Evolutionary conservation across 1,139 yeast genomes (phyloP).

Genomic region (Eremothecium gossypii): DNA sequence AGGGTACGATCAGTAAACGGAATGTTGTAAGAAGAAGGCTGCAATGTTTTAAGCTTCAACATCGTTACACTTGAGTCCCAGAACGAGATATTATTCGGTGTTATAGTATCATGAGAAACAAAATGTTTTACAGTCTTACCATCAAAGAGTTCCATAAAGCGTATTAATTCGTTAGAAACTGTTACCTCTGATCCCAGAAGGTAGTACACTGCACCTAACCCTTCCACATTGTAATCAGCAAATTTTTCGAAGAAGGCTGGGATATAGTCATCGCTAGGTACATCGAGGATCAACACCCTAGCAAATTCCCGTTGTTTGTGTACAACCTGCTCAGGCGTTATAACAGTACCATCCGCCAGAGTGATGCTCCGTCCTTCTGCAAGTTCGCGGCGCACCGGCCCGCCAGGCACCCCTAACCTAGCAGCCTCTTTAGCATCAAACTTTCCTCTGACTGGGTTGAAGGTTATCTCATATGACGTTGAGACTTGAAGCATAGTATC

Average conservation of each 20-base stretch:
- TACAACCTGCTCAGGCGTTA: constrained; percentile 66
- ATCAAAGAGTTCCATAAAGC: constrained; percentile 40
- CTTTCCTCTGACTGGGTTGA: constrained; percentile 67
- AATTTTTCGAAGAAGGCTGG: constrained; percentile 18
- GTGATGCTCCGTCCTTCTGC: constrained; percentile 53
- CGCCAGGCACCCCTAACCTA: constrained; percentile 60
- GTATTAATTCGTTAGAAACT: constrained; percentile 33
- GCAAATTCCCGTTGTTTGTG: constrained; percentile 51
- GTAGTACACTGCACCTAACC: constrained; percentile 57
- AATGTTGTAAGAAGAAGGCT: constrained; percentile 44
- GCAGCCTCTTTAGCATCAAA: constrained; percentile 61
- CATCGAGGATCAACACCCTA: constrained; percentile 60
- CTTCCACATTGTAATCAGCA: constrained; percentile 24
- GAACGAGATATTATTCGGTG: constrained; percentile 53
- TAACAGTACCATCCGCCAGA: constrained; percentile 47
- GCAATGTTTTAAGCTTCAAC: constrained; percentile 48
- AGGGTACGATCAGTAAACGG: constrained; percentile 33
- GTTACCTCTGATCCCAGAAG: constrained; percentile 60
- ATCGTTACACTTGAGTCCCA: constrained; percentile 46
- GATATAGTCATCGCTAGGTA: constrained; percentile 53
- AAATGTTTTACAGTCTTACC: constrained; percentile 54
- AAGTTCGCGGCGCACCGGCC: constrained; percentile 48
- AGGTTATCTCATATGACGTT: constrained; percentile 55
- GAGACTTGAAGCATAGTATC: constrained; percentile 18
- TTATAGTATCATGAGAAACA: constrained; percentile 57